Evolutionary conservation across 208 protist species (phyloP).

Genomic region (Phytomonas sp.): DNA sequence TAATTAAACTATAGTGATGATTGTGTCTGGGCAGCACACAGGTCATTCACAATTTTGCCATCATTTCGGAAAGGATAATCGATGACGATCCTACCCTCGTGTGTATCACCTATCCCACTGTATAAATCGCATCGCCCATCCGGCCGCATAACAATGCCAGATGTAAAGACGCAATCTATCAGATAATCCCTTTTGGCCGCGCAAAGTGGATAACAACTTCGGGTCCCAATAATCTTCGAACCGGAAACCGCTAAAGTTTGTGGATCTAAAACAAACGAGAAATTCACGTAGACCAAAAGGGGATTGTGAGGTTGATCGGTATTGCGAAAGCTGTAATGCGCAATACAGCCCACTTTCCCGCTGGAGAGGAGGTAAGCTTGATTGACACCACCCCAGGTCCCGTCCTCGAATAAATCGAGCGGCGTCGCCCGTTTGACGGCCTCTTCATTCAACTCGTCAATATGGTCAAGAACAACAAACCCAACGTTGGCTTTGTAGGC

Average conservation of each 20-base stretch:
- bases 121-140: constrained; percentile 51
- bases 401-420: constrained; percentile 21
- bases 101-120: constrained; percentile 30
- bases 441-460: constrained; percentile 26
- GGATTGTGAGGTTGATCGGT: constrained; percentile 5
- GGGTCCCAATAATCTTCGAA: constrained; percentile 28
- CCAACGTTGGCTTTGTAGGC: constrained; percentile 24
- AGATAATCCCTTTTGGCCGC: constrained; percentile 21
- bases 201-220: constrained; percentile 22
- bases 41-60: constrained; percentile 17
- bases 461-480: constrained; percentile 30
- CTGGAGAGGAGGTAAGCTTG: constrained; percentile 35
- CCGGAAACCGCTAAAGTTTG: constrained; percentile 6
- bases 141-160: constrained; percentile 38
- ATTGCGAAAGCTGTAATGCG: constrained; percentile 28
- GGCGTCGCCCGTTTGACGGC: constrained; percentile 11
- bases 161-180: constrained; percentile 40
- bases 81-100: constrained; percentile 31
- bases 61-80: constrained; percentile 36
- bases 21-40: not conserved
- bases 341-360: constrained; percentile 44
- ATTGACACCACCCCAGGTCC: constrained; percentile 34
- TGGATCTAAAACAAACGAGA: constrained; percentile 31
- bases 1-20: not conserved
- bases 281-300: constrained; percentile 30